Percentiles rank a stretch among this genome's conserved stretches.
These are phyloP conservation scores for Chaetomium fimeti DNA, from an alignment of 495 filamentous ascomycete genomes.

Conservation along the genomic window DNA sequence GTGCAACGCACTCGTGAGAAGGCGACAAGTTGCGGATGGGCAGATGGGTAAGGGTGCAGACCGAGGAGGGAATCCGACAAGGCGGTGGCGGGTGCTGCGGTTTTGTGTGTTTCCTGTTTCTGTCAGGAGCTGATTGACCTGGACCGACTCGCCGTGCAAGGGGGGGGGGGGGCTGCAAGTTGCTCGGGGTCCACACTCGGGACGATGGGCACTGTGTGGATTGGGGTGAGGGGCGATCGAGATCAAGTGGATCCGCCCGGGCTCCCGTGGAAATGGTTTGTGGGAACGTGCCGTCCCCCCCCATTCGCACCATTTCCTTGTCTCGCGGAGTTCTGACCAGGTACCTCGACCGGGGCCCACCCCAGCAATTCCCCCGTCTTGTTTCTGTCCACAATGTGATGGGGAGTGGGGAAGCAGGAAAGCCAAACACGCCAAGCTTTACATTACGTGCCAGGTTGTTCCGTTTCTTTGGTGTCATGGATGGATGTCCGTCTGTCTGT, in stretches of 20 bases:
- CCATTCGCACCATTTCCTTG: constrained; percentile 16
- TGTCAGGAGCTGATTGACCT: constrained; percentile 21
- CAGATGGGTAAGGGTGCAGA: constrained; percentile 1
- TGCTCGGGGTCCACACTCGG: constrained; percentile 23
- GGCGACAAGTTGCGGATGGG: neutral
- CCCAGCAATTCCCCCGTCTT: neutral
- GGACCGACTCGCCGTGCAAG: neutral
- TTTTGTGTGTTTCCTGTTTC: constrained; percentile 30
- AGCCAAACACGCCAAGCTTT: constrained; percentile 1
- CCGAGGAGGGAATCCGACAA: constrained; percentile 2
- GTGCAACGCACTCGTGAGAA: constrained; percentile 5
- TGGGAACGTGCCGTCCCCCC: constrained; percentile 25
- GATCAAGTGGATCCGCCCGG: constrained; percentile 22
- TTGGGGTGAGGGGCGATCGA: constrained; percentile 26
- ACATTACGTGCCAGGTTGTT: neutral
- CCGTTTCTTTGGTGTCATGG: neutral
- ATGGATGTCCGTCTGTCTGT: neutral
- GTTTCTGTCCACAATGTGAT: neutral
- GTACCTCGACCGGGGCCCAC: constrained; percentile 13
- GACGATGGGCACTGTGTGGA: constrained; percentile 21
- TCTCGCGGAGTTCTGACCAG: constrained; percentile 13
- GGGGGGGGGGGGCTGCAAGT: constrained; percentile 12
- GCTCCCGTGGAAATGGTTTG: constrained; percentile 30
- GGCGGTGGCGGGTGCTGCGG: constrained; percentile 21
- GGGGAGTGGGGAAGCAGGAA: neutral